phyloP scores from a whole-genome alignment of 2,329 filamentous ascomycete genomes.

The Thelonectria discophora region DNA sequence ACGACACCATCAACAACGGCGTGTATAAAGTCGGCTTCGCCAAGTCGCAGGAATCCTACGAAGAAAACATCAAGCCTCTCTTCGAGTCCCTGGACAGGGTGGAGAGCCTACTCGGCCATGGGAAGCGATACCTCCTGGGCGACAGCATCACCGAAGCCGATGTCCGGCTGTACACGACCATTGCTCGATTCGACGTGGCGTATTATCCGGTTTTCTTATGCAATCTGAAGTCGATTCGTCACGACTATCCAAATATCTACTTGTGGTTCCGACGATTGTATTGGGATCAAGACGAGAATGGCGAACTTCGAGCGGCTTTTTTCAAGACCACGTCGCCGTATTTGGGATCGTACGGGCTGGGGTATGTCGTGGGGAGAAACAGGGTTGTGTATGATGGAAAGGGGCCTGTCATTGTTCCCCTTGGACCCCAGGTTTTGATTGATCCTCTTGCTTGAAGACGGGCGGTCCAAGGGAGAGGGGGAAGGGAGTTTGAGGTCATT shows the following conservation, averaged over 20 bases:
- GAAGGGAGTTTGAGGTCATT: too few species aligned
- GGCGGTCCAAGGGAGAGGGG: too few species aligned
- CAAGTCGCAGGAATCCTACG: conserved; percentile 70
- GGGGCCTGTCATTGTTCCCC: conserved; percentile 10
- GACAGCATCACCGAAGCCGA: conserved; percentile 73
- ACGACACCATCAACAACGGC: conserved; percentile 60
- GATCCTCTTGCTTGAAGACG: conserved; percentile 2
- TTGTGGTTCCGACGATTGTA: conserved; percentile 75
- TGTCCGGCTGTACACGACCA: conserved; percentile 72
- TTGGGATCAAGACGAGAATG: conserved; percentile 63
- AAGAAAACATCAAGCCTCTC: conserved; percentile 66
- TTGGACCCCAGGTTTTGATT: conserved; percentile 12
- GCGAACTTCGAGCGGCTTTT: conserved; percentile 11
- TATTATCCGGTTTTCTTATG: conserved; percentile 74
- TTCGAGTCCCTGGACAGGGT: conserved; percentile 72
- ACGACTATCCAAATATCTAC: conserved; percentile 73
- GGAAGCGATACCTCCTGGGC: conserved; percentile 69
- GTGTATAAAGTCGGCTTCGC: conserved; percentile 71
- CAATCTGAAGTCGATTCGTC: conserved; percentile 69
- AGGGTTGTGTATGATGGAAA: conserved; percentile 7
- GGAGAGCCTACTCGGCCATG: conserved; percentile 62
- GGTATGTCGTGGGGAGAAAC: conserved; percentile 6
- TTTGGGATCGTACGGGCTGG: not conserved
- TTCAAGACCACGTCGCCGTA: conserved; percentile 15
- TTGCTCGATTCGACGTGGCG: conserved; percentile 73